Evolutionary conservation across 176 grass and related monocot species (phyloP).

Genomic region (Olyra latifolia): DNA sequence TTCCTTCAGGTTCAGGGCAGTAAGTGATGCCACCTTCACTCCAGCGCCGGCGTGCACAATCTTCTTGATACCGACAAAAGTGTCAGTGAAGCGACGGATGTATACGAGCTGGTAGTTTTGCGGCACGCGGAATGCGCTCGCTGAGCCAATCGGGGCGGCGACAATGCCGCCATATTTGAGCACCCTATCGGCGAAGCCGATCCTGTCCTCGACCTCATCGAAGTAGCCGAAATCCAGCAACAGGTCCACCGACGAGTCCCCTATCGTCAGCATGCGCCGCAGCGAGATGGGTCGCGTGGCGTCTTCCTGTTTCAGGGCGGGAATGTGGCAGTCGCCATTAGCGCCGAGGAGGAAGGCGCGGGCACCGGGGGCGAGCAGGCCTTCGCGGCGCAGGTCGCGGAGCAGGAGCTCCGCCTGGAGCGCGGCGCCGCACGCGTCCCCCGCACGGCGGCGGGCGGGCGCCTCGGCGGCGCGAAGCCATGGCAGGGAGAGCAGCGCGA

Average conservation of each 20-base stretch:
- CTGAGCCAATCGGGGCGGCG: constrained; percentile 17
- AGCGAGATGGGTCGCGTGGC: constrained; percentile 29
- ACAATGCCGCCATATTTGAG: constrained; percentile 65
- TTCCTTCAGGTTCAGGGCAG: constrained; percentile 14
- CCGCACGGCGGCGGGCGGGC: constrained; percentile 5
- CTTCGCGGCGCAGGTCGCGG: constrained; percentile 59
- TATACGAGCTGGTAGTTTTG: constrained; percentile 62
- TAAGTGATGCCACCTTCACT: constrained; percentile 5
- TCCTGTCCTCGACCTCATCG: constrained; percentile 33
- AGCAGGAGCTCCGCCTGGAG: constrained; percentile 62
- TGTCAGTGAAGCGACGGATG: constrained; percentile 48
- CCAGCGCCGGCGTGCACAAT: neutral
- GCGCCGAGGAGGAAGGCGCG: constrained; percentile 51
- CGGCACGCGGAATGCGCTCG: constrained; percentile 42
- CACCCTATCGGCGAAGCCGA: constrained; percentile 53
- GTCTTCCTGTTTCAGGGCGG: constrained; percentile 33
- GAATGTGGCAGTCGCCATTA: constrained; percentile 16
- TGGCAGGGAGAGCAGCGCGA: constrained; percentile 49
- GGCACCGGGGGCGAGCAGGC: constrained; percentile 34
- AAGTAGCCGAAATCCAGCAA: constrained; percentile 52
- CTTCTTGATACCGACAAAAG: constrained; percentile 68
- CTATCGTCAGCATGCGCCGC: constrained; percentile 31
- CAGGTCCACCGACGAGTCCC: constrained; percentile 62
- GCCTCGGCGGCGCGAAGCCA: constrained; percentile 43
- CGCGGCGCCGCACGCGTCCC: constrained; percentile 26